Evolutionary conservation across 2,329 filamentous ascomycete species (phyloP), one percentile per base, ranked within the genome.

Genomic region (Botrytis aclada): DNA sequence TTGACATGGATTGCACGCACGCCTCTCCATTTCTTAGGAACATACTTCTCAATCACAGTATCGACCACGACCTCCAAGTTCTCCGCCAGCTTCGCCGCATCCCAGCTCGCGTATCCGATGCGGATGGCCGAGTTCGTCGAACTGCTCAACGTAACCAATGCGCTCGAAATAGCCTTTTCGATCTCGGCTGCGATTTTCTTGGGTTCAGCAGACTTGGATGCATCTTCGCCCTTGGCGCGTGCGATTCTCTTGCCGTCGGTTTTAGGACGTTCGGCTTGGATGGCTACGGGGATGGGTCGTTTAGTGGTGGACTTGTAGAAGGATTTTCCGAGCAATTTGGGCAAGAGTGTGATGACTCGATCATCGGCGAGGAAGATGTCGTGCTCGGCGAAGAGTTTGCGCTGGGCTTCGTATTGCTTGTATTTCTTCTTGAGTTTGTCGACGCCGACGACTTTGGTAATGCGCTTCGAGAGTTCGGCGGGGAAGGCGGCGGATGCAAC

Each of bases 361-460:
- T 97, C 93, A 82, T 99, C 96, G 70, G 93, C 95, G 73, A 99
- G 87, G 85, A 99, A 98, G 72, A 98, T 85, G 81, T 98, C 96
- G 83, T 98, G 94, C 82, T 97, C 93, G 62, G 89, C 85, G 75
- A 92, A 88, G 51, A 99, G 88, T 82, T 96, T 93, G 76, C 96
- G 88, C 83, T 93, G 90, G 70, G 89, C 90, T 85, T 99, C 96
- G 83, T 93, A 99, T 74, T 92, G 89, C 85, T 92, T 91, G 87
- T 92, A 98, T 85, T 96, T 95, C 78, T 91, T 88, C 84, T 95
- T 95, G 78, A 99, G 86, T 83, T 98, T 97, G 79, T 88, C 87
- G 77, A 95, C 85, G 78, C 94, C 94, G 79, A 98, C 91, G 63
- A 99, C 88, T 76, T 90, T 88, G 69, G 89, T 90, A 80, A 95